These are phyloP conservation scores for Annulohypoxylon nitens DNA, from an alignment of 495 filamentous ascomycete genomes.

Conservation along the genomic window DNA sequence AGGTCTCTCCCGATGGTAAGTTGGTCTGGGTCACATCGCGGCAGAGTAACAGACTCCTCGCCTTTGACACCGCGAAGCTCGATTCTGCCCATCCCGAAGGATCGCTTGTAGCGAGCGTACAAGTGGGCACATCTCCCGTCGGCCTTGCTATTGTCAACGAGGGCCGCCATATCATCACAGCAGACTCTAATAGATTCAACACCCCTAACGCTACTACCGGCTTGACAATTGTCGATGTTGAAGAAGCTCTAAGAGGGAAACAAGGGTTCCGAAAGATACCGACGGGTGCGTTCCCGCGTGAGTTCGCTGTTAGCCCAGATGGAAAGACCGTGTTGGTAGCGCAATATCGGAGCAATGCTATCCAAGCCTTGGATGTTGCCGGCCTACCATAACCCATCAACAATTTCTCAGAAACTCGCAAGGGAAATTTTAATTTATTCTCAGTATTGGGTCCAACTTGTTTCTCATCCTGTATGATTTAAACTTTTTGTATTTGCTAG, in stretches of 20 bases:
- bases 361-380: constrained; percentile 20
- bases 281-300: constrained; percentile 37
- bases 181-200: constrained; percentile 41
- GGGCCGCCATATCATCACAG: constrained; percentile 38
- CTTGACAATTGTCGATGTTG: constrained; percentile 47
- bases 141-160: constrained; percentile 39
- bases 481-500: not conserved
- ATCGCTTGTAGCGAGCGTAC: constrained; percentile 44
- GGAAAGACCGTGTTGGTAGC: constrained; percentile 45
- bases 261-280: constrained; percentile 36
- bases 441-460: not conserved
- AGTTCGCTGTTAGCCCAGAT: constrained; percentile 45
- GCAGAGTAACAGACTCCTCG: constrained; percentile 45
- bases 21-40: constrained; percentile 42
- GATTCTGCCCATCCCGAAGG: constrained; percentile 46
- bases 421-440: not conserved
- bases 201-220: constrained; percentile 42
- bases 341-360: constrained; percentile 26
- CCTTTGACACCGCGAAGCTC: constrained; percentile 42
- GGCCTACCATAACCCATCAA: not conserved
- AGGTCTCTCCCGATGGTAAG: constrained; percentile 37
- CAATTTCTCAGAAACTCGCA: not conserved
- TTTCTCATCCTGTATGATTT: not conserved
- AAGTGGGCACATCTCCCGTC: constrained; percentile 48
- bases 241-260: constrained; percentile 42